Conservation (phyloP, 1,284 basidiomycete genomes). For the Microbotryomycetes sp. region DNA sequence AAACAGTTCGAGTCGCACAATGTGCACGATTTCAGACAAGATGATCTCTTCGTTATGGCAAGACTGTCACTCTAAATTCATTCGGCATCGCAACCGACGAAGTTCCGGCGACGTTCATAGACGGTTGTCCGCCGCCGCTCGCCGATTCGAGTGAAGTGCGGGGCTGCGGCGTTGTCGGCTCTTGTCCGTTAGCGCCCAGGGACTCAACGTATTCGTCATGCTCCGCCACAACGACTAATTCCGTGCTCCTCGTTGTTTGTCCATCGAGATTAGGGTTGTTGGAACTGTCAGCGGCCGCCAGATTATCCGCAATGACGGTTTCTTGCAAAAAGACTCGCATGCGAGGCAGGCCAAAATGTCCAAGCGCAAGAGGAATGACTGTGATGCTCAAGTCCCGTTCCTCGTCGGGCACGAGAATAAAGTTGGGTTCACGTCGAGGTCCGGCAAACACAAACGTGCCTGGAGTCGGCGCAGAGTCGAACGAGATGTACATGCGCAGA, state of each 20-base stretch:
- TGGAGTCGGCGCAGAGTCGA: slow-evolving; percentile 50
- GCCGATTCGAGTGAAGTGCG: too few species aligned
- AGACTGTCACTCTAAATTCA: neutral
- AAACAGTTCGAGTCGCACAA: too few species aligned
- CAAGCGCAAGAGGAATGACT: slow-evolving; percentile 16
- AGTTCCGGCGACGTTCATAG: too few species aligned
- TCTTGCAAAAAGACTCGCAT: slow-evolving; percentile 20
- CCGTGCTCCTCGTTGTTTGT: neutral
- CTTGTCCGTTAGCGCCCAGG: too few species aligned
- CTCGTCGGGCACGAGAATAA: slow-evolving; percentile 59
- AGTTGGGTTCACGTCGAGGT: slow-evolving; percentile 54
- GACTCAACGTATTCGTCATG: neutral
- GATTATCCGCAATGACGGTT: neutral
- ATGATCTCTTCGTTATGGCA: neutral
- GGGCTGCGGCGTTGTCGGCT: too few species aligned
- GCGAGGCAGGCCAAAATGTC: slow-evolving; percentile 7
- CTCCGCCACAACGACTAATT: neutral
- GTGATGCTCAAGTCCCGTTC: slow-evolving; percentile 7
- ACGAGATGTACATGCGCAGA: slow-evolving; percentile 56
- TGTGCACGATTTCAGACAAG: too few species aligned
- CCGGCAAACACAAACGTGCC: slow-evolving; percentile 62
- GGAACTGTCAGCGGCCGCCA: neutral
- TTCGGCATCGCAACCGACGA: too few species aligned
- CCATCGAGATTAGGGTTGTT: too few species aligned
- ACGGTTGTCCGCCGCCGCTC: too few species aligned